Conservation (phyloP, 495 filamentous ascomycete genomes). For the Daldinia grandis region DNA sequence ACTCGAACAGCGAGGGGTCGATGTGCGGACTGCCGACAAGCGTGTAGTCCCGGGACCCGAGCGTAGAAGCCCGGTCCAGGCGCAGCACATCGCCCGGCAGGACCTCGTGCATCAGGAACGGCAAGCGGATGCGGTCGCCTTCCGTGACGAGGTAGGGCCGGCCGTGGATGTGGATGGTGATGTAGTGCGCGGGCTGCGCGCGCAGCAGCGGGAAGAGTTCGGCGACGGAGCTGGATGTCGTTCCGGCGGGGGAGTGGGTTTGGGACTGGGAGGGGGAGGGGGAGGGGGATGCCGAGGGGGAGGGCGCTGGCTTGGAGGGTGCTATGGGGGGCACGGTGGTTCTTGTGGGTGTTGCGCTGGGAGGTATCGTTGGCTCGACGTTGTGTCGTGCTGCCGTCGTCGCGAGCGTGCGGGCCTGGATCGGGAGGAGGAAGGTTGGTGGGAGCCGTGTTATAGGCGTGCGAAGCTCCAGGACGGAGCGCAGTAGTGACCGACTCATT, state of each 20-base stretch:
- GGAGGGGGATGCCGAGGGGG: background rate
- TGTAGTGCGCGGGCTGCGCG: slow-evolving; percentile 84
- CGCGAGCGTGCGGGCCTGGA: slow-evolving; percentile 29
- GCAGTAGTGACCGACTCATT: slow-evolving; percentile 58
- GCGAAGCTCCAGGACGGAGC: slow-evolving; percentile 59
- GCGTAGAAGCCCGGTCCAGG: slow-evolving; percentile 77
- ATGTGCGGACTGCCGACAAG: slow-evolving; percentile 79
- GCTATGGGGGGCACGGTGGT: slow-evolving; percentile 48
- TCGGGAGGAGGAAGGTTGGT: slow-evolving; percentile 46
- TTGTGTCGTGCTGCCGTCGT: slow-evolving; percentile 37
- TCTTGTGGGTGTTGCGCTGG: slow-evolving; percentile 32
- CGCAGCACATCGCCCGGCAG: slow-evolving; percentile 83
- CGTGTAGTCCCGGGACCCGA: slow-evolving; percentile 92
- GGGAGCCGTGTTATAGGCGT: slow-evolving; percentile 47
- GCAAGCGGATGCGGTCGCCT: slow-evolving; percentile 88
- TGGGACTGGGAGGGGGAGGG: slow-evolving; percentile 35
- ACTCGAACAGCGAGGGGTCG: slow-evolving; percentile 83
- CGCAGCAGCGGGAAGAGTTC: slow-evolving; percentile 78
- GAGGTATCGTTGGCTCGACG: slow-evolving; percentile 40
- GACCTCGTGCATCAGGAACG: slow-evolving; percentile 91
- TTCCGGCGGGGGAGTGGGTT: slow-evolving; percentile 35
- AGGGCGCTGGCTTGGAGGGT: slow-evolving; percentile 51
- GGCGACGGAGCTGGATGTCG: slow-evolving; percentile 65
- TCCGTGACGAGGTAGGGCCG: slow-evolving; percentile 87
- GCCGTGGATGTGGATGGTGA: slow-evolving; percentile 85